phyloP scores from a whole-genome alignment of 164 flowering plant genomes.

The Sedum album region DNA sequence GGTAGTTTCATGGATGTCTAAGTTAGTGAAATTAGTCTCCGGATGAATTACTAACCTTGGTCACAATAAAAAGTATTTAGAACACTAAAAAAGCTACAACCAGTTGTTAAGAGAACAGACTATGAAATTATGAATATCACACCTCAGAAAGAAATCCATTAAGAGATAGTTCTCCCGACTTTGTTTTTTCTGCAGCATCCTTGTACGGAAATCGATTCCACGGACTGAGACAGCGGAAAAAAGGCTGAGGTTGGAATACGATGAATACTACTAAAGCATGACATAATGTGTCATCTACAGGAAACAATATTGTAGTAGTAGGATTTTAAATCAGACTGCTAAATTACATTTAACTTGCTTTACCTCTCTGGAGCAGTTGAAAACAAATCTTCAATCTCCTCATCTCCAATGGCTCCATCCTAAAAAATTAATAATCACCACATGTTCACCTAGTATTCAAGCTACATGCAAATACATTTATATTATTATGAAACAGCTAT shows the following conservation, averaged over 20 bases:
- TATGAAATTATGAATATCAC: conserved; percentile 1
- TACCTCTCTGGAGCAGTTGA: conserved; percentile 80
- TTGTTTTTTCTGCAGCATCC: conserved; percentile 25
- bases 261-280: background rate
- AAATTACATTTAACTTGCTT: background rate
- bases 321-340: background rate
- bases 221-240: conserved; percentile 17
- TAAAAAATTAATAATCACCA: conserved; percentile 15
- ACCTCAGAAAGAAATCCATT: conserved; percentile 31
- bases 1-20: background rate
- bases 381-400: conserved; percentile 54
- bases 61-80: conserved; percentile 8
- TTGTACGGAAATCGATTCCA: conserved; percentile 28
- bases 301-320: background rate
- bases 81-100: background rate
- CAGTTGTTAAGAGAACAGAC: background rate
- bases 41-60: background rate
- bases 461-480: background rate
- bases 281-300: background rate
- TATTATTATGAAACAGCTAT: background rate
- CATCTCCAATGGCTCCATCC: conserved; percentile 45
- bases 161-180: conserved; percentile 21
- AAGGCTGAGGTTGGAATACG: no score
- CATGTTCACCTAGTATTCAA: background rate
- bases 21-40: background rate